Evolutionary conservation across 139 green algal species (phyloP).

Genomic region (Tetradesmus lagerheimii): DNA sequence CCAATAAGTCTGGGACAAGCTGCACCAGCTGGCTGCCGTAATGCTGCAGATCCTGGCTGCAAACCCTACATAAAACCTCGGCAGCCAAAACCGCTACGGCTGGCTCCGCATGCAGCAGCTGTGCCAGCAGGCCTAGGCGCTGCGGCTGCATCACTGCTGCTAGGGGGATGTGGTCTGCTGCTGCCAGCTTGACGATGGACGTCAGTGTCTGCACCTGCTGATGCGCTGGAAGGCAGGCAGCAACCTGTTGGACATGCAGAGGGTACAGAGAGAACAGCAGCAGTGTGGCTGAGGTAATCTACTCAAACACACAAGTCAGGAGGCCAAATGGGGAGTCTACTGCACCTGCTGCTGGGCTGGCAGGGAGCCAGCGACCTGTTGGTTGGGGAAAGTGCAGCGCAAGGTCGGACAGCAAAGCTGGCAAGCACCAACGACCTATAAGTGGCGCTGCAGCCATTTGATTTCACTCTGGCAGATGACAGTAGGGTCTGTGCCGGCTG

Average conservation of each 20-base stretch:
- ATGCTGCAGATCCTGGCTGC: not conserved
- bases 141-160: not conserved
- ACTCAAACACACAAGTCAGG: too few relatives aligned
- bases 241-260: too few relatives aligned
- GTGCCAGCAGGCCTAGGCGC: not conserved
- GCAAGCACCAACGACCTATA: not conserved
- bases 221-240: not conserved
- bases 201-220: not conserved
- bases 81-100: slow-evolving; percentile 20
- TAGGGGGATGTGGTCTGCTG: not conserved
- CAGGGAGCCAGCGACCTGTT: not conserved
- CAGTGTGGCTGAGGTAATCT: too few relatives aligned
- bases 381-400: not conserved
- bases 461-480: too few relatives aligned
- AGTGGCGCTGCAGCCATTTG: not conserved
- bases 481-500: too few relatives aligned
- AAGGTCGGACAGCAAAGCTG: not conserved
- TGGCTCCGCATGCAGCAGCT: not conserved
- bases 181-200: not conserved
- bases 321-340: too few relatives aligned
- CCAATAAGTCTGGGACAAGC: not conserved
- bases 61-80: slow-evolving; percentile 30
- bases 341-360: too few relatives aligned
- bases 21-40: not conserved
- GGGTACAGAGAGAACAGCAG: too few relatives aligned